Evolutionary conservation across 2,329 filamentous ascomycete genomes (phyloP).

Genomic region (Taxawa tesnikishii): DNA sequence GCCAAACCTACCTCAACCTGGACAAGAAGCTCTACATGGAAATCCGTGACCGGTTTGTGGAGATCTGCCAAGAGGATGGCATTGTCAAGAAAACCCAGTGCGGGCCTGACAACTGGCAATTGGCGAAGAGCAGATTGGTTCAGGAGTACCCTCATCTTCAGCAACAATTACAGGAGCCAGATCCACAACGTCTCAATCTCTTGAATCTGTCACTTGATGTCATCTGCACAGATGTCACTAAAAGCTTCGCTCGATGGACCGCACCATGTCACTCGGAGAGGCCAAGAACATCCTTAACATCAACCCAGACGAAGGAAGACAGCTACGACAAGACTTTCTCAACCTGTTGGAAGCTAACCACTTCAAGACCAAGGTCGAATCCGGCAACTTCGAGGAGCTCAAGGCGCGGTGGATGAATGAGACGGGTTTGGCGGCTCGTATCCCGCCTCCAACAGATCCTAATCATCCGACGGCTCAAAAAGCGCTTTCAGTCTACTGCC

Average conservation of each 20-base stretch:
- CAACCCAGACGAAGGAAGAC: conserved; percentile 55
- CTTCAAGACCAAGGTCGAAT: conserved; percentile 62
- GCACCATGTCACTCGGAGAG: conserved; percentile 59
- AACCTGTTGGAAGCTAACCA: conserved; percentile 51
- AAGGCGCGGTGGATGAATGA: conserved; percentile 56
- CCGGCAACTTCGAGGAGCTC: conserved; percentile 58
- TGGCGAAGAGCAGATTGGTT: conserved; percentile 55
- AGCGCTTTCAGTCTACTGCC: conserved; percentile 58
- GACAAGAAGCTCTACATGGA: conserved; percentile 51
- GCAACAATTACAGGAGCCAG: conserved; percentile 43
- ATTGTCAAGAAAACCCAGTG: conserved; percentile 67
- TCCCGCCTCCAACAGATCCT: conserved; percentile 42
- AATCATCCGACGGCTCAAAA: conserved; percentile 35
- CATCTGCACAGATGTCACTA: conserved; percentile 71
- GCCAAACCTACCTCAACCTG: conserved; percentile 56
- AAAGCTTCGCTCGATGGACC: conserved; percentile 57
- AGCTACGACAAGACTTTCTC: conserved; percentile 54
- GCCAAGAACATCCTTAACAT: conserved; percentile 61
- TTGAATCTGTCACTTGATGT: conserved; percentile 63
- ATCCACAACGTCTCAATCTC: conserved; percentile 45
- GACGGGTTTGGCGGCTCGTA: conserved; percentile 41
- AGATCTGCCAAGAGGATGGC: conserved; percentile 54
- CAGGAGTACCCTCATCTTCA: conserved; percentile 53
- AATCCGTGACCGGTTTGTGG: conserved; percentile 54
- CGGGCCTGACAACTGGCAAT: conserved; percentile 61